Evolutionary conservation across 129 eudicot genomes (phyloP).

Genomic region (Flaveria sonorensis): DNA sequence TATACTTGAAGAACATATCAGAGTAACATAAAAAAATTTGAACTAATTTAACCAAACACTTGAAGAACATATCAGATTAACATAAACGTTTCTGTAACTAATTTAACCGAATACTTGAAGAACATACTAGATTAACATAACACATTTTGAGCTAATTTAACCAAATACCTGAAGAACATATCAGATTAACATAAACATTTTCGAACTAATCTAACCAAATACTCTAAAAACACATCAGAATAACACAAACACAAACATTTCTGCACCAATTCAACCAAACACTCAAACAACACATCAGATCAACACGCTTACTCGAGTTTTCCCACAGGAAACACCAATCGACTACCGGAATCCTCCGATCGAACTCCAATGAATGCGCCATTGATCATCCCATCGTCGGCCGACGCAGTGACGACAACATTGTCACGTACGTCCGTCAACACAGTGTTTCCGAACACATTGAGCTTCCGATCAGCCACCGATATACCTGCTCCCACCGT

Average conservation of each 20-base stretch:
- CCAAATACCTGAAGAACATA: background rate
- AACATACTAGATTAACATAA: no score
- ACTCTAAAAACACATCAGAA: no score
- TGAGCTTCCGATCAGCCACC: slow-evolving; percentile 57
- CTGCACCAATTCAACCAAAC: background rate
- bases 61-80: no score
- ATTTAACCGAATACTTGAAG: no score
- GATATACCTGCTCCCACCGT: slow-evolving; percentile 81
- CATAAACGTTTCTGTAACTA: no score
- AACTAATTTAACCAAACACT: no score
- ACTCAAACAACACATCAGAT: background rate
- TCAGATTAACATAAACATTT: no score
- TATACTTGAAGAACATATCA: no score
- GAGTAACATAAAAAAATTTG: no score
- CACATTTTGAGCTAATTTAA: background rate
- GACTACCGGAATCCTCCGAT: slow-evolving; percentile 69
- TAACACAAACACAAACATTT: no score
- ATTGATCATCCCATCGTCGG: slow-evolving; percentile 53
- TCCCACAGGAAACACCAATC: slow-evolving; percentile 76
- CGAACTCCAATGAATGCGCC: slow-evolving; percentile 83
- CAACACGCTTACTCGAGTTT: slow-evolving; percentile 55
- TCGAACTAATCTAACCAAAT: no score
- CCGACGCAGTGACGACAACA: slow-evolving; percentile 54
- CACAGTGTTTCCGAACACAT: slow-evolving; percentile 56
- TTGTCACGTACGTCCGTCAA: slow-evolving; percentile 58